A percentile compares a stretch with the other conserved stretches of the same genome.
These are phyloP conservation scores for Zanthoxylum bungeanum DNA, from an alignment of 345 rosid species.

Conservation along the genomic window DNA sequence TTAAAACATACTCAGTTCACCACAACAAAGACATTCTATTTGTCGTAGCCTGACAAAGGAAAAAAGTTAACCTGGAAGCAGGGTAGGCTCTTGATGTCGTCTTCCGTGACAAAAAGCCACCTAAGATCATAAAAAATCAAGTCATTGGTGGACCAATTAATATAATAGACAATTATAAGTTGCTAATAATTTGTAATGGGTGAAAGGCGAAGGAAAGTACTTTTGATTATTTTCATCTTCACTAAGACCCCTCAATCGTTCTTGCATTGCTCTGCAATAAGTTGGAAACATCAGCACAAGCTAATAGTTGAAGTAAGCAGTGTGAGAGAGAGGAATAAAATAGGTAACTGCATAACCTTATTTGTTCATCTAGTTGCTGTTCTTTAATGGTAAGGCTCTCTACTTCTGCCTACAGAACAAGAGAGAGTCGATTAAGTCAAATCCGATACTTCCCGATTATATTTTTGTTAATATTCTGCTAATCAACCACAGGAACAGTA, in stretches of 20 bases:
- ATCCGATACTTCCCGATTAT: background rate
- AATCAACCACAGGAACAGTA: background rate
- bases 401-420: constrained; percentile 62
- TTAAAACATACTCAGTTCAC: constrained; percentile 2
- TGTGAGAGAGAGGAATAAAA: constrained; percentile 10
- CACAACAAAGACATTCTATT: background rate
- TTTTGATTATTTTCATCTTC: constrained; percentile 85
- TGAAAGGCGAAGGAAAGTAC: constrained; percentile 36
- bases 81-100: constrained; percentile 86
- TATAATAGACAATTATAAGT: background rate
- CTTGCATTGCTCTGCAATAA: constrained; percentile 81
- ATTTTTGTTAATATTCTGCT: background rate
- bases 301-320: constrained; percentile 7
- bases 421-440: constrained; percentile 1
- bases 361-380: constrained; percentile 54
- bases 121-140: constrained; percentile 38
- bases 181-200: background rate
- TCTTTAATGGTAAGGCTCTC: constrained; percentile 70
- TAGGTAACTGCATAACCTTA: constrained; percentile 38
- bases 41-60: constrained; percentile 5
- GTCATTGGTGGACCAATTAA: constrained; percentile 6
- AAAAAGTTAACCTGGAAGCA: constrained; percentile 76
- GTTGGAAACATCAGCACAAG: constrained; percentile 29
- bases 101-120: constrained; percentile 96
- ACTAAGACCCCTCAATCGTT: constrained; percentile 73